Conservation (phyloP, 1,284 basidiomycete species). For the Testicularia cyperi region DNA sequence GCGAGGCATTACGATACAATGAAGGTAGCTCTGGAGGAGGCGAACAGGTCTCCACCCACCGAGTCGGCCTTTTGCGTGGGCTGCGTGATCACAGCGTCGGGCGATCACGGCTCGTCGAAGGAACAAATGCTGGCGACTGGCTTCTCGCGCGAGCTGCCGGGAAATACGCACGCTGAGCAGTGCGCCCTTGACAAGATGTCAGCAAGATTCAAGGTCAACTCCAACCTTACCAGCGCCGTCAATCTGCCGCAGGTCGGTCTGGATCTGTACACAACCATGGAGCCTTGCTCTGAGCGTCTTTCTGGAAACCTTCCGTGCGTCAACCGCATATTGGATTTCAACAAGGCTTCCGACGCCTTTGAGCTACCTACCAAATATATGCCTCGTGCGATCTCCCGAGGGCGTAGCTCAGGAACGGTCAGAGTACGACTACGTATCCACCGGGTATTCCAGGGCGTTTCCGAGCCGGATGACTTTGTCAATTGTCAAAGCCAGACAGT, state of each 20-base stretch:
- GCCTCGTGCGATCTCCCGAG: too few species aligned
- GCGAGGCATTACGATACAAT: conserved; percentile 63
- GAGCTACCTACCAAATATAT: too few species aligned
- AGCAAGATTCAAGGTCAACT: conserved; percentile 29
- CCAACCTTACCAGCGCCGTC: not conserved
- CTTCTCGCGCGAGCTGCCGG: conserved; percentile 83
- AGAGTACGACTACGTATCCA: conserved; percentile 63
- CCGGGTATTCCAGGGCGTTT: conserved; percentile 83
- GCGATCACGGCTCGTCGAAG: not conserved
- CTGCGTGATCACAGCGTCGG: conserved; percentile 71
- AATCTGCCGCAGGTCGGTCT: conserved; percentile 59
- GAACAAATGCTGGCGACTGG: conserved; percentile 71
- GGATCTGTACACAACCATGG: conserved; percentile 91
- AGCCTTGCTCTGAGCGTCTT: conserved; percentile 88
- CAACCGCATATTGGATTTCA: conserved; percentile 72
- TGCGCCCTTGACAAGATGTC: conserved; percentile 80
- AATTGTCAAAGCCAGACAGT: conserved; percentile 81
- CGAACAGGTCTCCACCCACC: conserved; percentile 71
- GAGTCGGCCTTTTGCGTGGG: conserved; percentile 93
- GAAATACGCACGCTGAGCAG: conserved; percentile 97
- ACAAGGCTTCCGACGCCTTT: conserved; percentile 13
- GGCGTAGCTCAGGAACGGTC: too few species aligned
- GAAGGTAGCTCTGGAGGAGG: conserved; percentile 71
- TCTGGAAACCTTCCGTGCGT: conserved; percentile 85
- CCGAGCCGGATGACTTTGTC: conserved; percentile 94